Conservation (phyloP, 345 rosid genomes). For the Tarenaya hassleriana region DNA sequence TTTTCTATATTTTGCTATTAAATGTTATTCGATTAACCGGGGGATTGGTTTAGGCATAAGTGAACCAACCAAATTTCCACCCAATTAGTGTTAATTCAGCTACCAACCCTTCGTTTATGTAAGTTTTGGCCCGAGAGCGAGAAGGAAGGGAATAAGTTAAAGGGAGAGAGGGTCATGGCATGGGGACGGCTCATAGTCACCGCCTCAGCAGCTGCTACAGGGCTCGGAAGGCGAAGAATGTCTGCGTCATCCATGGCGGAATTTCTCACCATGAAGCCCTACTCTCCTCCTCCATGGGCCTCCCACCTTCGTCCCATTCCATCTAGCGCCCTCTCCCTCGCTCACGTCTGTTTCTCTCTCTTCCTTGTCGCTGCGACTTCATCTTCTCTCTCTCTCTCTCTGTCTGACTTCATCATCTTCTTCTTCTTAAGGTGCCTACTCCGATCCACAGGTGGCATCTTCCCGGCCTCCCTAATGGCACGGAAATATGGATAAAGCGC, state of each 20-base stretch:
- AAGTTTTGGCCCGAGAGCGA: too few species aligned
- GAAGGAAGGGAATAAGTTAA: too few species aligned
- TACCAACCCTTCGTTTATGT: too few species aligned
- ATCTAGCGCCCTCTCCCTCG: conserved; percentile 56
- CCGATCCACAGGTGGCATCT: conserved; percentile 88
- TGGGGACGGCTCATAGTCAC: too few species aligned
- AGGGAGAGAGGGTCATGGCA: too few species aligned
- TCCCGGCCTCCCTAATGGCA: conserved; percentile 62
- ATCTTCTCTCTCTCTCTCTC: not conserved
- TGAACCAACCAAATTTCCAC: too few species aligned
- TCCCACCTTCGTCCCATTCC: conserved; percentile 58
- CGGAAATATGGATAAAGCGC: conserved; percentile 84
- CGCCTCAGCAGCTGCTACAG: not conserved
- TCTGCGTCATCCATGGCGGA: conserved; percentile 32
- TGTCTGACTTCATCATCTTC: conserved; percentile 12
- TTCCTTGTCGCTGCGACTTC: not conserved
- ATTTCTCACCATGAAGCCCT: conserved; percentile 49
- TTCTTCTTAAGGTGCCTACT: conserved; percentile 52
- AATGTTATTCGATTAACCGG: too few species aligned
- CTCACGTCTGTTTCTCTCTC: conserved; percentile 35
- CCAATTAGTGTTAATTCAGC: too few species aligned
- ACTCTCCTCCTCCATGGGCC: conserved; percentile 69
- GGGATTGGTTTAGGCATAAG: too few species aligned
- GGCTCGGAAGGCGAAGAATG: conserved; percentile 14
- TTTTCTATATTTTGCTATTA: too few species aligned